Percentiles rank a stretch among this genome's conserved stretches.
phyloP scores from a whole-genome alignment of 176 grass and related monocot genomes.

The Poa pratensis region DNA sequence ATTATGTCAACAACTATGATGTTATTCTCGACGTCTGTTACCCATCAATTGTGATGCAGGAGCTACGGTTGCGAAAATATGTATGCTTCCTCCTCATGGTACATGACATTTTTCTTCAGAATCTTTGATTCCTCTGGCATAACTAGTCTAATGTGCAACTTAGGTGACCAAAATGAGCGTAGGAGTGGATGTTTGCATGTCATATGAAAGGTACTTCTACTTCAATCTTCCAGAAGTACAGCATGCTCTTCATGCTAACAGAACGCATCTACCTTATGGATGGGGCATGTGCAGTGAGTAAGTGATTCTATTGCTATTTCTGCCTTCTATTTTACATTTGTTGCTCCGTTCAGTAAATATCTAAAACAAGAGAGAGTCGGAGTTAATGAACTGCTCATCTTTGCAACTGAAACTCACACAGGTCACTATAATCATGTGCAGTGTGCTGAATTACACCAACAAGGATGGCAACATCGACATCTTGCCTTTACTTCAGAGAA shows the following conservation, averaged over 20 bases:
- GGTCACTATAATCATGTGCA: conserved; percentile 37
- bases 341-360: background rate
- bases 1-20: conserved; percentile 89
- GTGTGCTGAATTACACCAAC: conserved; percentile 84
- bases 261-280: conserved; percentile 75
- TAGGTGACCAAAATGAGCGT: conserved; percentile 86
- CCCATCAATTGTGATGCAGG: conserved; percentile 89
- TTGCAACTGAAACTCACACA: conserved; percentile 35
- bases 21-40: conserved; percentile 97
- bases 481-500: conserved; percentile 80
- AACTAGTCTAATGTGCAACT: conserved; percentile 18
- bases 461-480: conserved; percentile 85
- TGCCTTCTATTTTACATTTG: background rate
- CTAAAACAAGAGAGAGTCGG: background rate
- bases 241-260: conserved; percentile 87
- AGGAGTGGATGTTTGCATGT: conserved; percentile 94
- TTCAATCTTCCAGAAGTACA: conserved; percentile 97
- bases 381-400: background rate
- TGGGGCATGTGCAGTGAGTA: conserved; percentile 99
- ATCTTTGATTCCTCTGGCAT: conserved; percentile 13
- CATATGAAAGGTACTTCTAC: conserved; percentile 85
- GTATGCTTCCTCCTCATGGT: conserved; percentile 51
- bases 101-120: background rate
- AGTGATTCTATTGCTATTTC: conserved; percentile 37
- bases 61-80: conserved; percentile 87